Conservation (phyloP, 2,329 filamentous ascomycete species). For the Pseudocercospora eumusae region DNA sequence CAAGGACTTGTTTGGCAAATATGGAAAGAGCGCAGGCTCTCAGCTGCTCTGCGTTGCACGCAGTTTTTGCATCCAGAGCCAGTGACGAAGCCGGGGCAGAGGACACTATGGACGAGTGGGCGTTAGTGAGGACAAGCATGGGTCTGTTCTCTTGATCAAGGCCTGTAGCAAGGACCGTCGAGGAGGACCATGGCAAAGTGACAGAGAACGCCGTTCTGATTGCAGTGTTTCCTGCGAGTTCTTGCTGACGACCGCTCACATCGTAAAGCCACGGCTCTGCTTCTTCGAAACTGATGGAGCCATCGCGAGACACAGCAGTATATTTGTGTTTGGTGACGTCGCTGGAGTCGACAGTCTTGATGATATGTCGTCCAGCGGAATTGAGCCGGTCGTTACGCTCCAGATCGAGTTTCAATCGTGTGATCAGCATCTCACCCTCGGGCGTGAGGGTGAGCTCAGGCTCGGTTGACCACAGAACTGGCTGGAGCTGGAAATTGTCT, state of each 20-base stretch:
- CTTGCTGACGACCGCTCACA: slow-evolving; percentile 5
- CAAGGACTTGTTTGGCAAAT: slow-evolving; percentile 22
- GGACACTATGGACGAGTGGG: slow-evolving; percentile 15
- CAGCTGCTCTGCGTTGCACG: slow-evolving; percentile 20
- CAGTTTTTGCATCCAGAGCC: background rate
- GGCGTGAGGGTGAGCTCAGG: slow-evolving; percentile 28
- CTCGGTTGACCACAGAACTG: slow-evolving; percentile 26
- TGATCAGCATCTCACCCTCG: slow-evolving; percentile 24
- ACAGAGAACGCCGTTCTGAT: slow-evolving; percentile 16
- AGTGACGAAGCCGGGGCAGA: background rate
- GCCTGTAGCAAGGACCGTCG: slow-evolving; percentile 18
- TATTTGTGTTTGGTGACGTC: slow-evolving; percentile 13
- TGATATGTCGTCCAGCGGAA: slow-evolving; percentile 30
- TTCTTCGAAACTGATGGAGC: slow-evolving; percentile 19
- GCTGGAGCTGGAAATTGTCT: slow-evolving; percentile 13
- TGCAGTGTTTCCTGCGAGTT: background rate
- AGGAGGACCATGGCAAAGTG: slow-evolving; percentile 14
- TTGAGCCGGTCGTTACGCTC: slow-evolving; percentile 35
- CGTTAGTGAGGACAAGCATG: slow-evolving; percentile 15
- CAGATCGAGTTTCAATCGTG: slow-evolving; percentile 27
- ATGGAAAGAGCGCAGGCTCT: slow-evolving; percentile 15
- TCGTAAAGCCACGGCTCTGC: slow-evolving; percentile 18
- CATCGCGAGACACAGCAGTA: slow-evolving; percentile 17
- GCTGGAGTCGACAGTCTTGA: slow-evolving; percentile 14
- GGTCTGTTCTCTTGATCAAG: slow-evolving; percentile 13